Conservation (phyloP, 148 eudicot genomes). For the Cornus suecica region DNA sequence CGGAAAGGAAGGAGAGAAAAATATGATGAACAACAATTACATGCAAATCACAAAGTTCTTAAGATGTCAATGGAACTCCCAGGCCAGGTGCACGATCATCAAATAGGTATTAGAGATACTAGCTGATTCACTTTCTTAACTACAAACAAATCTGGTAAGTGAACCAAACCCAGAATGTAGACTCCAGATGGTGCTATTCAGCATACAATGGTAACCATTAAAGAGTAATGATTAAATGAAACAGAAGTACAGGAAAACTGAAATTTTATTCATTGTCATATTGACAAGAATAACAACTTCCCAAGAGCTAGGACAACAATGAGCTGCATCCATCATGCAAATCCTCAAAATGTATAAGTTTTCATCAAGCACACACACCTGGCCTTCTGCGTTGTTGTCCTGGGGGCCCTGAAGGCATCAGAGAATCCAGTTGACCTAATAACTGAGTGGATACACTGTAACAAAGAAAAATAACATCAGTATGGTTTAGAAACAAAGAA, state of each 20-base stretch:
- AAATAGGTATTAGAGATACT: background rate
- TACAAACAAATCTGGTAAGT: background rate
- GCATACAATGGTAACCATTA: too few relatives aligned
- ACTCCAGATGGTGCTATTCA: too few relatives aligned
- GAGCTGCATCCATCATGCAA: background rate
- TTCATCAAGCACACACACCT: conserved; percentile 37
- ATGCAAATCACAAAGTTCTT: background rate
- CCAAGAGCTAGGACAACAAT: background rate
- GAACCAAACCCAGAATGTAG: too few relatives aligned
- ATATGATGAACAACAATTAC: background rate
- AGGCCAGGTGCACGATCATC: background rate
- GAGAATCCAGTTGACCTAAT: conserved; percentile 57
- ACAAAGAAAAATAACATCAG: conserved; percentile 12
- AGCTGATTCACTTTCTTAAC: background rate
- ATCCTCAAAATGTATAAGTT: background rate
- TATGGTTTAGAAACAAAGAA: background rate
- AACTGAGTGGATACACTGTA: conserved; percentile 61
- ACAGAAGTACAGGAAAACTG: background rate
- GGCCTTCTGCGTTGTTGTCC: conserved; percentile 69
- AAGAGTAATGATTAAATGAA: background rate
- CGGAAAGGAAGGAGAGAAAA: background rate
- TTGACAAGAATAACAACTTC: background rate
- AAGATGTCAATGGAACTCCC: background rate
- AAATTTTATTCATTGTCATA: background rate
- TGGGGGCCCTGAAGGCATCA: conserved; percentile 67